A percentile compares a stretch with the other conserved stretches of the same genome.
phyloP scores from a whole-genome alignment of 2,329 filamentous ascomycete genomes.

The Tothia fuscella region DNA sequence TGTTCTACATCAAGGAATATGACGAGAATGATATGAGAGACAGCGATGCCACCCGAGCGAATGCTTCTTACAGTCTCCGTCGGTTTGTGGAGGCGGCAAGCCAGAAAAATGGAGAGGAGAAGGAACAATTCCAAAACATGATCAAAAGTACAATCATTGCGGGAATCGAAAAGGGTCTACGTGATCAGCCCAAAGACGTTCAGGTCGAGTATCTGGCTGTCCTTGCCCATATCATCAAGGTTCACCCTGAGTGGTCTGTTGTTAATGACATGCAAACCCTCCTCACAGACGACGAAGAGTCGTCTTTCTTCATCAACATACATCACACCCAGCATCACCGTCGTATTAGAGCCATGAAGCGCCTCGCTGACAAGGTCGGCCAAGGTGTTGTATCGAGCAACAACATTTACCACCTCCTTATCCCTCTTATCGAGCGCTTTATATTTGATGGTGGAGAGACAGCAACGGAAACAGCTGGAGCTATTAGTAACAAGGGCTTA shows the following conservation, averaged over 20 bases:
- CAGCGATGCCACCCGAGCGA: constrained; percentile 70
- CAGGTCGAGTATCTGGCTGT: constrained; percentile 71
- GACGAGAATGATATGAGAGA: constrained; percentile 79
- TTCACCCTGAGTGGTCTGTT: constrained; percentile 55
- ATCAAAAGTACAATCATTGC: constrained; percentile 58
- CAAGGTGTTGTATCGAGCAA: constrained; percentile 50
- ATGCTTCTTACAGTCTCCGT: constrained; percentile 69
- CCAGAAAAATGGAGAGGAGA: constrained; percentile 35
- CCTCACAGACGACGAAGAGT: constrained; percentile 62
- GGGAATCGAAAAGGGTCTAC: constrained; percentile 62
- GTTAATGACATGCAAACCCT: constrained; percentile 65
- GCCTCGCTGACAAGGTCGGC: constrained; percentile 59
- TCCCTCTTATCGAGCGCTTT: constrained; percentile 89
- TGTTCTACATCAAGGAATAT: constrained; percentile 74
- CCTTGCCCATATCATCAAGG: constrained; percentile 64
- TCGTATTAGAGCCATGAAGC: constrained; percentile 70
- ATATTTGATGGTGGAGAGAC: constrained; percentile 68
- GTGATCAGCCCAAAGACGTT: constrained; percentile 71
- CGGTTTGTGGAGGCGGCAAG: constrained; percentile 56
- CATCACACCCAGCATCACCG: constrained; percentile 80
- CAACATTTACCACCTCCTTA: constrained; percentile 75
- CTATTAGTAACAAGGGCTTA: no score
- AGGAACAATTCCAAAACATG: constrained; percentile 43
- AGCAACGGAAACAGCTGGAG: constrained; percentile 65
- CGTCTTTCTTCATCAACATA: constrained; percentile 86